Conservation (phyloP, 2,329 filamentous ascomycete species). For the Fusarium succisae region DNA sequence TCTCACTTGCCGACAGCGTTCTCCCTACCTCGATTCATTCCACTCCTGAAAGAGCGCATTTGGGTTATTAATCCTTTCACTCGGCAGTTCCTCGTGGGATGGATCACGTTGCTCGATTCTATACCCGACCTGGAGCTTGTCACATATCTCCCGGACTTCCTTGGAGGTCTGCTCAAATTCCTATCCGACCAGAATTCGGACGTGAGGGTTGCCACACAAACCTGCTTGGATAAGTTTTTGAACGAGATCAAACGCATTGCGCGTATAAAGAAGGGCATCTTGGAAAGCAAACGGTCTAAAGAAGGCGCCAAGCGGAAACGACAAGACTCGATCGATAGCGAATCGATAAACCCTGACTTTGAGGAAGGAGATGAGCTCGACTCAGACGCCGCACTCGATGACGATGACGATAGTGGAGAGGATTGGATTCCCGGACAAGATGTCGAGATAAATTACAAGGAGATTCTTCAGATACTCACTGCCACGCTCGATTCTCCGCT, state of each 20-base stretch:
- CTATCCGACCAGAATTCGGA: constrained; percentile 90
- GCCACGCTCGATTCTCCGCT: constrained; percentile 85
- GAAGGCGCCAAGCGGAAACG: constrained; percentile 75
- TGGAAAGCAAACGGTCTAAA: constrained; percentile 80
- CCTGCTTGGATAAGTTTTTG: constrained; percentile 87
- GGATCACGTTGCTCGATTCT: constrained; percentile 93
- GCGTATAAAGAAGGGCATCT: constrained; percentile 88
- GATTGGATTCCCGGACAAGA: constrained; percentile 99
- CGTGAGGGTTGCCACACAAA: constrained; percentile 93
- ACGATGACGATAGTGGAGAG: constrained; percentile 75
- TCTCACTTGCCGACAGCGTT: constrained; percentile 82
- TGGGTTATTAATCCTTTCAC: constrained; percentile 95
- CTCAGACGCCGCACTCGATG: constrained; percentile 65
- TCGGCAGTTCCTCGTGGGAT: constrained; percentile 92
- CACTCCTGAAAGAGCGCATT: constrained; percentile 91
- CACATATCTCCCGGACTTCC: constrained; percentile 88
- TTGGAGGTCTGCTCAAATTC: constrained; percentile 89
- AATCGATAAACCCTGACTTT: constrained; percentile 65
- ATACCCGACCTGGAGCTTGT: constrained; percentile 97
- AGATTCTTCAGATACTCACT: constrained; percentile 90
- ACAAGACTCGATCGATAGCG: constrained; percentile 74
- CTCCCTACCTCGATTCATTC: constrained; percentile 89
- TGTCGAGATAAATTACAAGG: constrained; percentile 91
- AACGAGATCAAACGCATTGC: constrained; percentile 95
- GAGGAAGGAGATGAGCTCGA: constrained; percentile 70